A percentile compares a stretch with the other conserved stretches of the same genome.
phyloP scores from a whole-genome alignment of 2,329 filamentous ascomycete species.

The Diaporthe australafricana region DNA sequence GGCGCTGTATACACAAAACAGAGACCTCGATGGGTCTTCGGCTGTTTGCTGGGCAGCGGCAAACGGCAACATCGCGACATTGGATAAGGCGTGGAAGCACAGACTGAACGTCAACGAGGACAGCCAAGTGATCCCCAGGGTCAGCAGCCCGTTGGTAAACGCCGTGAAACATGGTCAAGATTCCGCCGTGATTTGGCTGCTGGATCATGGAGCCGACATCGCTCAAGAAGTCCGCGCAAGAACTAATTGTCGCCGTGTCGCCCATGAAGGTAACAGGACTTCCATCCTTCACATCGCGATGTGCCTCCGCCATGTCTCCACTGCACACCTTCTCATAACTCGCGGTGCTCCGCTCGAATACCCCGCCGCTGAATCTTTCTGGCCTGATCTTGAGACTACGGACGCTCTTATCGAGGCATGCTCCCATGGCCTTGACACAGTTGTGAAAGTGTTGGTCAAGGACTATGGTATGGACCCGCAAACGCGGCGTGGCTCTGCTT shows the following conservation, averaged over 20 bases:
- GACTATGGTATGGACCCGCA: neutral
- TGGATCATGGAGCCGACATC: neutral
- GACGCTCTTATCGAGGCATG: neutral
- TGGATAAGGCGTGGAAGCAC: neutral
- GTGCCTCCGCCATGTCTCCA: neutral
- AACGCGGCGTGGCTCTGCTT: neutral
- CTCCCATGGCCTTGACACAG: neutral
- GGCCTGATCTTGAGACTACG: too few relatives aligned
- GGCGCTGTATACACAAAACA: neutral
- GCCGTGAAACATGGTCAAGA: neutral
- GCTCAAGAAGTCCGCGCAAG: neutral
- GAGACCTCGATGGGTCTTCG: neutral
- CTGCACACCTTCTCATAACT: neutral
- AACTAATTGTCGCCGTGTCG: neutral
- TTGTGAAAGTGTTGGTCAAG: neutral
- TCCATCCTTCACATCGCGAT: neutral
- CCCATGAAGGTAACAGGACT: too few relatives aligned
- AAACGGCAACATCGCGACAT: neutral
- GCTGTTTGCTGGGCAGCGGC: neutral
- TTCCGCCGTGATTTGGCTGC: neutral
- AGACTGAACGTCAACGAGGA: neutral
- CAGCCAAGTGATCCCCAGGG: too few relatives aligned
- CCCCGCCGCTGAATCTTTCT: fast-evolving
- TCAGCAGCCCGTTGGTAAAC: neutral
- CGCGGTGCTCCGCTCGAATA: neutral